A percentile compares a stretch with the other conserved stretches of the same genome.
These are phyloP conservation scores for Barnettozyma populi DNA, from an alignment of 805 yeast species.

Conservation along the genomic window DNA sequence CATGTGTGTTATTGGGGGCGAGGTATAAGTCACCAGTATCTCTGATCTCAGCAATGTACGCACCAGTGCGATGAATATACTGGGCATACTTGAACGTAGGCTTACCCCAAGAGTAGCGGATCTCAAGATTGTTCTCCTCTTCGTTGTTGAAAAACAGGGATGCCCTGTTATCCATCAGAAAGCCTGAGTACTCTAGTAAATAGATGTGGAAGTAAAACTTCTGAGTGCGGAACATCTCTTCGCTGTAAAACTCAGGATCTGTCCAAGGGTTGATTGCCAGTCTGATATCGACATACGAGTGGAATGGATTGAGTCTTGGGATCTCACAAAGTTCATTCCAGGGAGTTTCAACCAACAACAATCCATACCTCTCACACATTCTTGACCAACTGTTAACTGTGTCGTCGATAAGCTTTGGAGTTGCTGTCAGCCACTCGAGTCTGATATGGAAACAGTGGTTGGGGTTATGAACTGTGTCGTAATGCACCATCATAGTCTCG, in stretches of 20 bases:
- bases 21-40: constrained; percentile 72
- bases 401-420: constrained; percentile 81
- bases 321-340: constrained; percentile 80
- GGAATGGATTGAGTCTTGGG: constrained; percentile 79
- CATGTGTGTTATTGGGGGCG: constrained; percentile 83
- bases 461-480: constrained; percentile 89
- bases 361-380: constrained; percentile 79
- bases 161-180: constrained; percentile 76
- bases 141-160: constrained; percentile 50
- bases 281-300: constrained; percentile 68
- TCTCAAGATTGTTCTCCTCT: constrained; percentile 49
- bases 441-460: constrained; percentile 90
- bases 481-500: constrained; percentile 77
- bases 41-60: constrained; percentile 81
- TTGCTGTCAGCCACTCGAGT: constrained; percentile 88
- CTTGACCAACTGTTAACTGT: constrained; percentile 72
- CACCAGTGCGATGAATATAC: constrained; percentile 85
- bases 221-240: constrained; percentile 40
- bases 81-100: constrained; percentile 81
- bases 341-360: constrained; percentile 80
- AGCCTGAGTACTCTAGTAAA: constrained; percentile 64
- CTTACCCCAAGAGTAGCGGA: constrained; percentile 86
- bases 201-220: constrained; percentile 74
- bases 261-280: constrained; percentile 69
- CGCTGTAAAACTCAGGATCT: constrained; percentile 45